phyloP scores from a whole-genome alignment of 2,329 filamentous ascomycete genomes.

The Reticulascus tulasneorum region DNA sequence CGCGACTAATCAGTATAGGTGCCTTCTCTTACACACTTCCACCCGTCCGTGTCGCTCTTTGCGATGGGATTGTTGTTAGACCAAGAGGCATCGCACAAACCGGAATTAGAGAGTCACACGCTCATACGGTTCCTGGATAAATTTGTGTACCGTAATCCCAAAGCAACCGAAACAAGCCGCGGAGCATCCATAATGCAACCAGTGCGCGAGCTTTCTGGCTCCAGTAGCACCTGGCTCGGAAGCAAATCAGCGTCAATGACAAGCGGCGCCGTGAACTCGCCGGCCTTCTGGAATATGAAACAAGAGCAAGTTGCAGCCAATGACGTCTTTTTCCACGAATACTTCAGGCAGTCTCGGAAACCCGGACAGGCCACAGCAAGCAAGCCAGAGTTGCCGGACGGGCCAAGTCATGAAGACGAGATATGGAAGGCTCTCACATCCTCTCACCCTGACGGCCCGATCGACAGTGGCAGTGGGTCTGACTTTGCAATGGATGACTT shows the following conservation, averaged over 20 bases:
- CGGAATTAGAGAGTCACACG: slow-evolving; percentile 84
- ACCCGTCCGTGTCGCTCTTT: slow-evolving; percentile 86
- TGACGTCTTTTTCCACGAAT: slow-evolving; percentile 97
- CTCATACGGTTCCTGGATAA: slow-evolving; percentile 95
- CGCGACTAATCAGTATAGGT: slow-evolving; percentile 24
- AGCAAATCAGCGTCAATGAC: slow-evolving; percentile 40
- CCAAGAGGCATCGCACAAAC: slow-evolving; percentile 74
- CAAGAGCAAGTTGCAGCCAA: slow-evolving; percentile 82
- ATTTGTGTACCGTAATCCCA: slow-evolving; percentile 95
- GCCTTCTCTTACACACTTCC: slow-evolving; percentile 78
- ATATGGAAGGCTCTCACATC: slow-evolving; percentile 90
- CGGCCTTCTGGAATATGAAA: slow-evolving; percentile 88
- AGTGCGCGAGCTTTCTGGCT: slow-evolving; percentile 53
- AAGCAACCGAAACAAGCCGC: slow-evolving; percentile 62
- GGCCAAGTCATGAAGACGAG: slow-evolving; percentile 66
- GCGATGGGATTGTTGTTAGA: slow-evolving; percentile 67
- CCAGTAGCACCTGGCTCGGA: slow-evolving; percentile 53
- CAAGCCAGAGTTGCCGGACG: slow-evolving; percentile 54
- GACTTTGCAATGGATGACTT: slow-evolving; percentile 47
- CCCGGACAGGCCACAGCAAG: slow-evolving; percentile 50
- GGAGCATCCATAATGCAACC: slow-evolving; percentile 97
- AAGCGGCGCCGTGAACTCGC: slow-evolving; percentile 65
- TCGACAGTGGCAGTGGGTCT: slow-evolving; percentile 54
- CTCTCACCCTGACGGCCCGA: slow-evolving; percentile 73
- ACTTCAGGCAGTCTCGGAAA: slow-evolving; percentile 77